Base-by-base conservation (phyloP, 306 rosid genomes). In the Dalbergia cultrata region DNA sequence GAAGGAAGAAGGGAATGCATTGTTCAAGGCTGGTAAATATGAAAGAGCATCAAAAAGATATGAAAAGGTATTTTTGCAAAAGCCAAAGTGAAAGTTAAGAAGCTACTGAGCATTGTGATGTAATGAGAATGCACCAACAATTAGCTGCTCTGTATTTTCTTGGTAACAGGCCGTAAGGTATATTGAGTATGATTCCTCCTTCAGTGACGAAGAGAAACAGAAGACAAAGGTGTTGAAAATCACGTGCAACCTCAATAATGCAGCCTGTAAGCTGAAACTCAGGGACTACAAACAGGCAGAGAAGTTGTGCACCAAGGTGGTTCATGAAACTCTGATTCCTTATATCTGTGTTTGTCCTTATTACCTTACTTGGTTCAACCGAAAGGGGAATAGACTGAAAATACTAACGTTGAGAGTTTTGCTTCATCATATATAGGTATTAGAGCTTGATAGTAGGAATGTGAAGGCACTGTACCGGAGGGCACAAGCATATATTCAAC, bases 381-480 rank as follows among this genome's bases (percentile, higher is more conserved):
- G 17, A 6, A 41, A 10, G 10, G 19, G 37, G 17, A 60, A 50
- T 13, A 14, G 9, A 67, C 62, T 9, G 53, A 26, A 54, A 61
- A 45, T 53, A 5, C 41, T 47, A 14, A 79, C 37, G 9, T 47
- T 39, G 75, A 22, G 77, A 22, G 13, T 52, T 72, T 60, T 56
- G 44, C n/a, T 62, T 11, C 52, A 59, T 41, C 13, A 10, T 56
- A 45, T 62, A 45, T 62, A 93, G 97, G 99, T 89, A 35, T 71
- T 95, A 21, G 99, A 95, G 74, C 85, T 88, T 12, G 94, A 93
- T 81, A 82, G 91, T 56, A 82, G 79, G 58, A 96, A 93, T 69
- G 97, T 96, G 13, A 96, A 96, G 87, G 98, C 98, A 47, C 86
- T 93, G n/a, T 96, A 90, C 70, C 88, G 98, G 77, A 92, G 99